Evolutionary conservation across 768 basidiomycete genomes (phyloP), one percentile per base, ranked within the genome.

Genomic region (Boletus subparvulus): DNA sequence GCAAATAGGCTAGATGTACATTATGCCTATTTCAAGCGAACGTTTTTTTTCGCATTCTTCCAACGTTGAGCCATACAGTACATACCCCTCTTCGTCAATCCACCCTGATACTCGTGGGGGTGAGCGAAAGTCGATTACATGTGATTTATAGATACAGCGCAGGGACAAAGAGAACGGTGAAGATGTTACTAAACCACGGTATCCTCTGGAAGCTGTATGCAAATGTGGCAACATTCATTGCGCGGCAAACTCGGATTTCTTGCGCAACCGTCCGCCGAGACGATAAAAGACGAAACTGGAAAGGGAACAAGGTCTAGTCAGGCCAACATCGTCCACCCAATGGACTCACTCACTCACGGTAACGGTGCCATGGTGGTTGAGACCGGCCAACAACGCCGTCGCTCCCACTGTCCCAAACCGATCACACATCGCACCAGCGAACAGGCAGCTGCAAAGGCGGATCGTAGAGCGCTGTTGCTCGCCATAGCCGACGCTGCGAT

Each of bases 331-430:
- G 21, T 42, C n/a, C 32, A 21, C 14, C 19, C 39, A 6, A 35
- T 16, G 16, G 21, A 28, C 35, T 3, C 1, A 21, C 30, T 30
- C 1, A 74, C 83, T 65, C 54, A 85, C 84, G 83, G 83, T 42
- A 84, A 64, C 0, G 88, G 88, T 1, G 81, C 79, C 78, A 86
- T 81, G 17, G 86, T 45, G 3, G 81, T 78, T 78, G 12, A 90
- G 65, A 1, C 88, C 87, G 1, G 83, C 88, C 17, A 90, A 64
- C n/a, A 90, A 75, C 14, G 85, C 87, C 0, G 84, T 86, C 1
- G 86, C 88, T 0, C 88, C 89, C 0, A 87, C 86, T 0, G 85
- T 83, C 0, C 88, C 87, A 6, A 91, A 67, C 6, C 70, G 61
- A 12, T 68, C 56, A 58, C 80, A 85, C 82, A 83, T 79, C 32